These are phyloP conservation scores for Mallotus japonicus DNA, from an alignment of 441 rosid species.

Conservation along the genomic window DNA sequence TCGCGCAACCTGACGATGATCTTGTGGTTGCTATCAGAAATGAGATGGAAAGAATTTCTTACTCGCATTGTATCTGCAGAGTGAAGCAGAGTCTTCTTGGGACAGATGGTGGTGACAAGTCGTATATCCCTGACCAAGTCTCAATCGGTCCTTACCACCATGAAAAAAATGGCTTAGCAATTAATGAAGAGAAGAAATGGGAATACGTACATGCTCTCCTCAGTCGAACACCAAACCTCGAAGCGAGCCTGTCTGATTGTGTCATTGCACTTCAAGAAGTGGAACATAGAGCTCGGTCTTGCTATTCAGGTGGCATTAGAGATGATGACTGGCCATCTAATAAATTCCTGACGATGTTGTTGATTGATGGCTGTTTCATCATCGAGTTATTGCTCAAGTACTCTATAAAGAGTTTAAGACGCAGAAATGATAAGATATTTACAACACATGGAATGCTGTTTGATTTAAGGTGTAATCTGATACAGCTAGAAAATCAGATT, in stretches of 20 bases:
- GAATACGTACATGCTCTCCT: constrained; percentile 46
- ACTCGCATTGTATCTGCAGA: constrained; percentile 33
- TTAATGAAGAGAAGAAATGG: constrained; percentile 48
- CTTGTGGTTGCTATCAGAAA: constrained; percentile 35
- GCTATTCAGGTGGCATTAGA: constrained; percentile 23
- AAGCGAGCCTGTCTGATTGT: constrained; percentile 37
- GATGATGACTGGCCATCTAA: constrained; percentile 15
- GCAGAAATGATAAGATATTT: constrained; percentile 44
- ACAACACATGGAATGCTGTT: constrained; percentile 40
- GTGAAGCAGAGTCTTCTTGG: constrained; percentile 19
- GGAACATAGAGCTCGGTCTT: constrained; percentile 40
- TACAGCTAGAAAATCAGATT: constrained; percentile 56
- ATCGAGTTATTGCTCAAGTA: constrained; percentile 48
- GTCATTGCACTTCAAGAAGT: constrained; percentile 37
- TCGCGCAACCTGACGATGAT: constrained; percentile 20
- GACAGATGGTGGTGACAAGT: neutral
- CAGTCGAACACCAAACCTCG: constrained; percentile 36
- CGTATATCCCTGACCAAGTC: constrained; percentile 35
- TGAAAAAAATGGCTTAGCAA: neutral
- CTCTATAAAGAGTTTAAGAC: constrained; percentile 35
- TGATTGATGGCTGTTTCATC: constrained; percentile 52
- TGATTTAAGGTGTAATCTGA: constrained; percentile 41
- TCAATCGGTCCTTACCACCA: constrained; percentile 55
- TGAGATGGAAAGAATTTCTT: constrained; percentile 40
- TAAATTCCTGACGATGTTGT: constrained; percentile 44